Evolutionary conservation across 164 flowering plant genomes (phyloP).

Genomic region (Protea cynaroides): DNA sequence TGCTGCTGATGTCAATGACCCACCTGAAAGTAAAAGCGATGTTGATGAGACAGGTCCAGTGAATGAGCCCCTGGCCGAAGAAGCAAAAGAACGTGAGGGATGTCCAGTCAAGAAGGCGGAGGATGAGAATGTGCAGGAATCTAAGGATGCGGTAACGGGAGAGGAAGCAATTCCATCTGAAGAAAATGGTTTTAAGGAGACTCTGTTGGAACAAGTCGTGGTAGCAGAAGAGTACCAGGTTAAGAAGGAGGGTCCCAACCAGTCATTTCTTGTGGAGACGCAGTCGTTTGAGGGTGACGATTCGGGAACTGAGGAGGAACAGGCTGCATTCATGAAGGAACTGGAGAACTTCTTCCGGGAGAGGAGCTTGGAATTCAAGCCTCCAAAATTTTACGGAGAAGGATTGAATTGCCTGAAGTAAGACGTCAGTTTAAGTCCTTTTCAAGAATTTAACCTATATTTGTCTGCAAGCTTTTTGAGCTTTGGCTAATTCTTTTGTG

Average conservation of each 20-base stretch:
- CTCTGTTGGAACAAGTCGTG: slow-evolving; percentile 6
- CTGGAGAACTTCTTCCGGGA: slow-evolving; percentile 65
- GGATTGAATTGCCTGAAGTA: slow-evolving; percentile 86
- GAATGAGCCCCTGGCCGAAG: slow-evolving; percentile 7
- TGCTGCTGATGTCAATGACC: not conserved
- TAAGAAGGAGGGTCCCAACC: slow-evolving; percentile 11
- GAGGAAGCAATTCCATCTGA: slow-evolving; percentile 12
- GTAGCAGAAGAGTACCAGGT: slow-evolving; percentile 2
- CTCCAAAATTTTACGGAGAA: slow-evolving; percentile 88
- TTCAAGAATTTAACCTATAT: not conserved
- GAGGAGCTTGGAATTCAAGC: slow-evolving; percentile 77
- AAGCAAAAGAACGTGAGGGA: slow-evolving; percentile 11
- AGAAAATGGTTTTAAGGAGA: slow-evolving; percentile 4
- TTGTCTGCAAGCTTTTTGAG: not conserved
- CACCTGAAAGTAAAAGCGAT: slow-evolving; percentile 4
- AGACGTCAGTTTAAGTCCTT: slow-evolving; percentile 13
- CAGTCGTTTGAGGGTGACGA: slow-evolving; percentile 52
- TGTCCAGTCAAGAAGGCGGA: slow-evolving; percentile 9
- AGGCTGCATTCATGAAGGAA: slow-evolving; percentile 66
- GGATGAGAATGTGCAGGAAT: slow-evolving; percentile 12
- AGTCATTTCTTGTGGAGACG: slow-evolving; percentile 13
- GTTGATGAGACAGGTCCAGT: slow-evolving; percentile 6
- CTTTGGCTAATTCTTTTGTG: slow-evolving; percentile 8
- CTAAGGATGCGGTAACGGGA: slow-evolving; percentile 18
- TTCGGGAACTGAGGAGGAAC: slow-evolving; percentile 81